Evolutionary conservation across 129 eudicot genomes (phyloP), one percentile per base, ranked within the genome.

Genomic region (Gnaphalium uliginosum): DNA sequence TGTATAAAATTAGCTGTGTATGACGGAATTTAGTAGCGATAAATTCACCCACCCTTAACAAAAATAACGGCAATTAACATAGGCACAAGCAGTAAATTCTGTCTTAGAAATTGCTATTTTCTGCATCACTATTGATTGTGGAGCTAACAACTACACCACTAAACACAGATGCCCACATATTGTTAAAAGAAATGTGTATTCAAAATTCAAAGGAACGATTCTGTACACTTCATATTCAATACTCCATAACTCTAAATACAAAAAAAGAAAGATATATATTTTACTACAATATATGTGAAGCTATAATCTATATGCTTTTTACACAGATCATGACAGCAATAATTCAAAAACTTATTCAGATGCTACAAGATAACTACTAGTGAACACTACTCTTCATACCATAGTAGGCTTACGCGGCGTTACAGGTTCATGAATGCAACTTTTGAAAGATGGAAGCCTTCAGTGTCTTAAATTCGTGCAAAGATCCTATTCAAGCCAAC

Each of bases 391-490:
- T 39, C 29, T 53, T 18, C 64, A 9, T 56, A 70, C 50, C 68
- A 58, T 1, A 18, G 33, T 54, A 56, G 15, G 51, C 57, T 56
- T 39, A 57, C 17, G 11, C 3, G 51, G 41, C 23, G 41, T 41
- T 32, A 21, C 68, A 57, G 59, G 69, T n/a, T 41, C 0, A 29
- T 48, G 50, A 43, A 41, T 29, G 6, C 5, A 63, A 75, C 50
- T 27, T 17, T 9, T 41, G 9, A 26, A 48, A 64, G 32, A 64
- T 6, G 35, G 19, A 41, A 21, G 22, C 50, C 48, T 71, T 56
- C 7, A 6, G 18, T 78, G 19, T 6, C 53, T 78, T 71, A 91
- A 9, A 91, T 82, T 43, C 90, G 83, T 35, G 97, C 84, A 69
- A 67, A 61, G 10, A 85, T 65, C 79, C 86, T 81, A 51, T 85